Evolutionary conservation across 257 asterid genomes (phyloP).

Genomic region (Solanum sejunctum): DNA sequence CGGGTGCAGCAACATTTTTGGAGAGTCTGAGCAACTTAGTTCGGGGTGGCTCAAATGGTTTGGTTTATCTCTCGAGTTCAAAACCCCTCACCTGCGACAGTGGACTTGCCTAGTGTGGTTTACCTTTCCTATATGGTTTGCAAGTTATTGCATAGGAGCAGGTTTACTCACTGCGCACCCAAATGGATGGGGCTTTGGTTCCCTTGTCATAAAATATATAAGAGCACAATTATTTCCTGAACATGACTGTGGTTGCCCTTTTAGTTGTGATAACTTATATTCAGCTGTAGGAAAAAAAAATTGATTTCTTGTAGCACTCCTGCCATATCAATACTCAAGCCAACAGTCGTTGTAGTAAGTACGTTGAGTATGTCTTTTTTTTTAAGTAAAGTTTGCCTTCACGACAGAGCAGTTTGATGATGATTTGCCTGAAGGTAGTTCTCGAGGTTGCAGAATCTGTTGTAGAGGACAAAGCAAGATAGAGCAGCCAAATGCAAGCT

Average conservation of each 20-base stretch:
- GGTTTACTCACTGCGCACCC: background rate
- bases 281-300: background rate
- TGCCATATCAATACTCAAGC: background rate
- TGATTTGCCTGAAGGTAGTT: background rate
- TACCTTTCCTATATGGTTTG: background rate
- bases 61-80: background rate
- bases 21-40: too few relatives aligned
- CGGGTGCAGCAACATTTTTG: too few relatives aligned
- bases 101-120: background rate
- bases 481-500: background rate
- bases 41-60: background rate
- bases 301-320: background rate
- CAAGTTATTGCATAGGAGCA: background rate
- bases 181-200: background rate
- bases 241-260: background rate
- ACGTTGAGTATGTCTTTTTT: background rate
- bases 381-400: background rate
- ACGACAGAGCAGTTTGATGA: background rate
- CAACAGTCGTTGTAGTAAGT: background rate
- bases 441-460: background rate
- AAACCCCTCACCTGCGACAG: background rate
- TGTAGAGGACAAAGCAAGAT: background rate
- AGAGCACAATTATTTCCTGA: background rate
- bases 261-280: background rate
- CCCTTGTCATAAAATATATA: background rate